A percentile compares a stretch with the other conserved stretches of the same genome.
These are phyloP conservation scores for Schizosaccharomyces osmophilus DNA, from an alignment of 805 yeast genomes.

Conservation along the genomic window DNA sequence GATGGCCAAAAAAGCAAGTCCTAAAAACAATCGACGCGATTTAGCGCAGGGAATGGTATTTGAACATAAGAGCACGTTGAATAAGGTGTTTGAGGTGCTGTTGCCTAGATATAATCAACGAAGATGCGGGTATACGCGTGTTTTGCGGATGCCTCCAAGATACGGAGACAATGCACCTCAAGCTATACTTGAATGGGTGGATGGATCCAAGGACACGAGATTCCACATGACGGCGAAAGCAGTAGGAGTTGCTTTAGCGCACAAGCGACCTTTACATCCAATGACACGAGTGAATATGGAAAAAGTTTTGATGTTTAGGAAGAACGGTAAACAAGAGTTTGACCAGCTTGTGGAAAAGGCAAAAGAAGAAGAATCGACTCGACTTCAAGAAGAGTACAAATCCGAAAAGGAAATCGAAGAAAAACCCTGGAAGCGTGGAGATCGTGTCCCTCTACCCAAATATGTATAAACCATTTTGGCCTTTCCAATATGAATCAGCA, in stretches of 20 bases:
- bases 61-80: constrained; percentile 26
- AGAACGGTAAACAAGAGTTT: constrained; percentile 30
- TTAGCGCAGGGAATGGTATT: constrained; percentile 20
- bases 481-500: background rate
- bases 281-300: constrained; percentile 33
- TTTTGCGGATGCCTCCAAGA: constrained; percentile 62
- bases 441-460: constrained; percentile 6
- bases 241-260: constrained; percentile 50
- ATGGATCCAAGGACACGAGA: constrained; percentile 44
- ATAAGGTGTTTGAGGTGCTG: constrained; percentile 44
- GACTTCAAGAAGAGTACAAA: constrained; percentile 9
- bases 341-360: constrained; percentile 8
- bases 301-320: constrained; percentile 23
- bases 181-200: constrained; percentile 69
- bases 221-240: constrained; percentile 57
- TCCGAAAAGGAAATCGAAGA: constrained; percentile 30
- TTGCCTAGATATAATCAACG: constrained; percentile 38
- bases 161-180: constrained; percentile 77
- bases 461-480: constrained; percentile 8
- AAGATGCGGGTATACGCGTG: constrained; percentile 65
- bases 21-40: background rate
- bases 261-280: constrained; percentile 30
- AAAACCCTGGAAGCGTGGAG: constrained; percentile 12
- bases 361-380: background rate
- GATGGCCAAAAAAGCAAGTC: constrained; percentile 22